Evolutionary conservation across 441 rosid genomes (phyloP), one percentile per base, ranked within the genome.

Genomic region (Populus tomentosa): DNA sequence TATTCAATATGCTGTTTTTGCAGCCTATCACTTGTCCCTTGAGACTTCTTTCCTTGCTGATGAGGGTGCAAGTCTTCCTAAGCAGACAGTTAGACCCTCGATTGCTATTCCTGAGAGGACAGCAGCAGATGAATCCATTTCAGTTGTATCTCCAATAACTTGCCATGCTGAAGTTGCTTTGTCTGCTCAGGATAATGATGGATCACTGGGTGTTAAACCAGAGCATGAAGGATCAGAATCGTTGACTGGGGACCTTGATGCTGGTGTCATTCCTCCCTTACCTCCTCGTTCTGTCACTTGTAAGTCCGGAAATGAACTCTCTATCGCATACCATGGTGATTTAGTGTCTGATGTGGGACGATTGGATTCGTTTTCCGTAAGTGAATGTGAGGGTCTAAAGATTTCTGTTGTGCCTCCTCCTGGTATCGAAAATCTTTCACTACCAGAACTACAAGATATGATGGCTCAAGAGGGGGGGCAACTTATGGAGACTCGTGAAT

Each of bases 41-140:
- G 97, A 95, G 86, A 94, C 99, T 72, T 95, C 97, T 66, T 95
- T 94, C 81, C 99, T 95, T 78, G 99, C 95, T 32, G 99, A 95
- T 75, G 99, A 95, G 89, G 99, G 99, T 74, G 99, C 99, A 81
- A 89, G 90, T 69, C 90, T 95, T 78, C 98, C 99, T 81, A 89
- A 79, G 80, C 82, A 85, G 83, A 78, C 62, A 66, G 80, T 78
- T 64, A 91, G 86, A 75, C 84, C 75, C 76, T 82, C 90, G 10
- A 67, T 87, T 79, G 70, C 88, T 40, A 79, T 85, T 65, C 86
- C 88, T 33, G 93, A 91, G 79, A 86, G 80, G 83, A 81, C 77
- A 73, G 80, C 82, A 63, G 72, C 82, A 73, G 92, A 84, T 68
- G 79, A 74, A 78, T 78, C 82, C 73, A 79, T 84, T 81, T 85